These are phyloP conservation scores for Hysterium pulicare DNA, from an alignment of 2,329 filamentous ascomycete genomes.

Conservation along the genomic window DNA sequence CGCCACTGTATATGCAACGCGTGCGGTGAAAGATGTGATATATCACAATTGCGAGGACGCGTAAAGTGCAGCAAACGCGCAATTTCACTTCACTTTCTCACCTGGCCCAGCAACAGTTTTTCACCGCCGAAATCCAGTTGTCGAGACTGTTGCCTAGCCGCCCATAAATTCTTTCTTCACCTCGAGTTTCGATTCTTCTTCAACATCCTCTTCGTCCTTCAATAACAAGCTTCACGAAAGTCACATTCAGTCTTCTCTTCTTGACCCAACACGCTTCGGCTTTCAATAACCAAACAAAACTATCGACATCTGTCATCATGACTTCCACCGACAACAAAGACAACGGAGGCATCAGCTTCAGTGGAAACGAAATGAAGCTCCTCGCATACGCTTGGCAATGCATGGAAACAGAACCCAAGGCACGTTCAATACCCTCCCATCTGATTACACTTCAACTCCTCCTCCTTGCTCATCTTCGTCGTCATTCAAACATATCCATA, in stretches of 20 bases:
- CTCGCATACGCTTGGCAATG: slow-evolving; percentile 28
- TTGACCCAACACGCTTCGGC: neutral
- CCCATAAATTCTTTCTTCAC: neutral
- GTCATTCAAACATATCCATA: neutral
- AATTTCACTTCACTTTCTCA: too few relatives aligned
- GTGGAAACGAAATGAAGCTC: slow-evolving; percentile 1
- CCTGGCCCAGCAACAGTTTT: too few relatives aligned
- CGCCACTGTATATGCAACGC: too few relatives aligned
- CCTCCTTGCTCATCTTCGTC: neutral
- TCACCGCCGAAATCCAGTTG: too few relatives aligned
- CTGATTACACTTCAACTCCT: neutral
- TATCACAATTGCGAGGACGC: too few relatives aligned
- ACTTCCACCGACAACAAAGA: neutral
- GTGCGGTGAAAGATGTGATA: too few relatives aligned
- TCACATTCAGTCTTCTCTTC: neutral
- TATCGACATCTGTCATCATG: neutral
- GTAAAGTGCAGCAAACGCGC: too few relatives aligned
- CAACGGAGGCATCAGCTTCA: neutral
- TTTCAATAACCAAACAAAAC: neutral
- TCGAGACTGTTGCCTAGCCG: too few relatives aligned
- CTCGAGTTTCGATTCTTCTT: neutral
- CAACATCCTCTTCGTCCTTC: neutral
- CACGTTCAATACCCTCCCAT: slow-evolving; percentile 7
- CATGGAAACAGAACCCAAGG: slow-evolving; percentile 31
- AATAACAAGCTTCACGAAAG: neutral